Percentiles rank a stretch among this genome's conserved stretches.
These are phyloP conservation scores for Colletotrichum spaethianum DNA, from an alignment of 2,329 filamentous ascomycete genomes.

Conservation along the genomic window DNA sequence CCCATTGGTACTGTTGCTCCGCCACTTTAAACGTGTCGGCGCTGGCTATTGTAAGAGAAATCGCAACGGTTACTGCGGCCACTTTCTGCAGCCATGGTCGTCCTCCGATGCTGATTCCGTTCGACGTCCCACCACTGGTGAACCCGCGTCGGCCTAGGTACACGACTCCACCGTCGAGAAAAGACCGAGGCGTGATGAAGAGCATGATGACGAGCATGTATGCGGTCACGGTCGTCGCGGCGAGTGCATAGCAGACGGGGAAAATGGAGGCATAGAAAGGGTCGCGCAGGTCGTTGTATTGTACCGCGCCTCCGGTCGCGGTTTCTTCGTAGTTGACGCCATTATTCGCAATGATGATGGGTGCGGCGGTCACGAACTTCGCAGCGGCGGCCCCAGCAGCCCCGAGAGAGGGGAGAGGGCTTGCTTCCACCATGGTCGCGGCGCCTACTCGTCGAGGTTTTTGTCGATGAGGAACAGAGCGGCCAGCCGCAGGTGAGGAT, in stretches of 20 bases:
- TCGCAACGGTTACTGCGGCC: conserved; percentile 79
- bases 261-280: conserved; percentile 96
- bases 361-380: conserved; percentile 55
- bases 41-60: conserved; percentile 94
- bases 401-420: conserved; percentile 43
- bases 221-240: conserved; percentile 89
- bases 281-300: conserved; percentile 78
- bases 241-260: conserved; percentile 93
- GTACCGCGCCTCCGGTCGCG: conserved; percentile 47
- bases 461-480: conserved; percentile 43
- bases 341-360: conserved; percentile 58
- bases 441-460: conserved; percentile 44
- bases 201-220: conserved; percentile 96
- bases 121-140: conserved; percentile 86
- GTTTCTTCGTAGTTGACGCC: conserved; percentile 57
- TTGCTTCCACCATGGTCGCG: conserved; percentile 48
- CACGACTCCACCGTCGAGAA: conserved; percentile 87
- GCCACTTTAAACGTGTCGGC: conserved; percentile 91
- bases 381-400: conserved; percentile 19
- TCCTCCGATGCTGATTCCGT: conserved; percentile 87
- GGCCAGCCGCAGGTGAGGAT: conserved; percentile 46
- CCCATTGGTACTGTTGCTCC: conserved; percentile 82
- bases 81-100: conserved; percentile 94
- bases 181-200: conserved; percentile 93
- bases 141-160: conserved; percentile 86